Conservation (phyloP, 1,284 basidiomycete species). For the Apiotrichum porosum region DNA sequence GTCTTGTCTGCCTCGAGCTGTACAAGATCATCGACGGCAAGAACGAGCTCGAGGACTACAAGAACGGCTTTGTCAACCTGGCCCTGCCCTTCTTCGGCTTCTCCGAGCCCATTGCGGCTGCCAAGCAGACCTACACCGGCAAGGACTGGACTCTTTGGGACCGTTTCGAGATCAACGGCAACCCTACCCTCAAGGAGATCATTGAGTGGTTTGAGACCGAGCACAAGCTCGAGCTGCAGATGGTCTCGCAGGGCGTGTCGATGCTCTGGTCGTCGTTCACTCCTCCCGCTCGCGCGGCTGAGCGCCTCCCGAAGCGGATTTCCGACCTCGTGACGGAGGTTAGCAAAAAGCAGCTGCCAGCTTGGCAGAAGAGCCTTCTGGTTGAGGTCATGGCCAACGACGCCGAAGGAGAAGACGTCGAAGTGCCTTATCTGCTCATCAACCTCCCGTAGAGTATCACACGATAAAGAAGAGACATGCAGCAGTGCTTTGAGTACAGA, state of each 20-base stretch:
- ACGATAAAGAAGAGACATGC: no score
- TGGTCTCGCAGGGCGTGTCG: slow-evolving; percentile 95
- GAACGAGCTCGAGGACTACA: slow-evolving; percentile 87
- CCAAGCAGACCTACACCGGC: slow-evolving; percentile 75
- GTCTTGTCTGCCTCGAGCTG: slow-evolving; percentile 91
- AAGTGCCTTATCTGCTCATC: slow-evolving; percentile 36
- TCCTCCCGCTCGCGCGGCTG: slow-evolving; percentile 85
- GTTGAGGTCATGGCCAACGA: slow-evolving; percentile 94
- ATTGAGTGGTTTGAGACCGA: slow-evolving; percentile 76
- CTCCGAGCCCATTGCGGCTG: slow-evolving; percentile 93
- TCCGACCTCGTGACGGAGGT: slow-evolving; percentile 87
- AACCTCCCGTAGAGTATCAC: slow-evolving; percentile 2
- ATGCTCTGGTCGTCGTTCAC: slow-evolving; percentile 97
- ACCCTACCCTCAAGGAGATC: slow-evolving; percentile 85
- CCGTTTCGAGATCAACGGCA: slow-evolving; percentile 84
- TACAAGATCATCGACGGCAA: slow-evolving; percentile 99
- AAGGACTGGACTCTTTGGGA: slow-evolving; percentile 99
- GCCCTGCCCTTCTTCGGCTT: slow-evolving; percentile 99
- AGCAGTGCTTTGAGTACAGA: no score
- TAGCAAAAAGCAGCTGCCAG: slow-evolving; percentile 83
- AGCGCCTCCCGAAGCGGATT: slow-evolving; percentile 82
- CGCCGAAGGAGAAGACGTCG: slow-evolving; percentile 67
- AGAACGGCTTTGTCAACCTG: slow-evolving; percentile 98
- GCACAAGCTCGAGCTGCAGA: slow-evolving; percentile 83
- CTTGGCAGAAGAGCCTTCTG: slow-evolving; percentile 73